Conservation (phyloP, 192 early-diverging fungal species). For the Coemansia sp. region DNA sequence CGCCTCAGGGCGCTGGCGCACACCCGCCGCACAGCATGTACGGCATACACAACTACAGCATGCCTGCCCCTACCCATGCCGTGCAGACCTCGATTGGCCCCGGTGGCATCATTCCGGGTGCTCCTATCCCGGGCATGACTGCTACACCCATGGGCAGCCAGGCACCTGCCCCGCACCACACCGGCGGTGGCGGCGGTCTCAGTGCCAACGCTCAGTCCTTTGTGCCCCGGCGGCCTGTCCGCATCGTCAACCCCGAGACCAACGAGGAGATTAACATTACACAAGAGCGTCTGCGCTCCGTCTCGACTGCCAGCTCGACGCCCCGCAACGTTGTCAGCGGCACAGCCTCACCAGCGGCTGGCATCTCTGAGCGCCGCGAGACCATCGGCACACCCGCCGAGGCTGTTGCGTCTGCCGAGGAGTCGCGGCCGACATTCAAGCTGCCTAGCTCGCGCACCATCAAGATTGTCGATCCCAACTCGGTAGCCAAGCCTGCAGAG, state of each 20-base stretch:
- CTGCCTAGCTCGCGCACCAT: conserved; percentile 40
- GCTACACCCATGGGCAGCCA: conserved; percentile 40
- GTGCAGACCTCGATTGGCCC: conserved; percentile 30
- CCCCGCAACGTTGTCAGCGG: conserved; percentile 39
- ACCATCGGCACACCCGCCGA: conserved; percentile 13
- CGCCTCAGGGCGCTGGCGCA: conserved; percentile 23
- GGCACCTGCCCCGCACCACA: conserved; percentile 22
- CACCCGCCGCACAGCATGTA: conserved; percentile 42
- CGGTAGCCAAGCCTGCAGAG: conserved; percentile 6
- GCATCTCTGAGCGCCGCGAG: conserved; percentile 26
- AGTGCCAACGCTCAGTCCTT: conserved; percentile 36
- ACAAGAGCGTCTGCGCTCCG: conserved; percentile 39
- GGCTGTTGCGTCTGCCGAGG: conserved; percentile 21
- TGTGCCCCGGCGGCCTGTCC: conserved; percentile 53
- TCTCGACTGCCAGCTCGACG: conserved; percentile 35
- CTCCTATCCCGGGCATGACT: conserved; percentile 43
- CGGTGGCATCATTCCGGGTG: conserved; percentile 26
- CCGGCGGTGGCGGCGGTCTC: conserved; percentile 9
- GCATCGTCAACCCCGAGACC: conserved; percentile 73
- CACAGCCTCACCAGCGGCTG: conserved; percentile 38
- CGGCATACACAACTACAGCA: conserved; percentile 34
- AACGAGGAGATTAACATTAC: conserved; percentile 64
- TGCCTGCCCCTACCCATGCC: conserved; percentile 32
- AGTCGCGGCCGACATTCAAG: conserved; percentile 40
- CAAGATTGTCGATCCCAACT: conserved; percentile 51